These are phyloP conservation scores for Nemania diffusa DNA, from an alignment of 2,329 filamentous ascomycete species.

Conservation along the genomic window DNA sequence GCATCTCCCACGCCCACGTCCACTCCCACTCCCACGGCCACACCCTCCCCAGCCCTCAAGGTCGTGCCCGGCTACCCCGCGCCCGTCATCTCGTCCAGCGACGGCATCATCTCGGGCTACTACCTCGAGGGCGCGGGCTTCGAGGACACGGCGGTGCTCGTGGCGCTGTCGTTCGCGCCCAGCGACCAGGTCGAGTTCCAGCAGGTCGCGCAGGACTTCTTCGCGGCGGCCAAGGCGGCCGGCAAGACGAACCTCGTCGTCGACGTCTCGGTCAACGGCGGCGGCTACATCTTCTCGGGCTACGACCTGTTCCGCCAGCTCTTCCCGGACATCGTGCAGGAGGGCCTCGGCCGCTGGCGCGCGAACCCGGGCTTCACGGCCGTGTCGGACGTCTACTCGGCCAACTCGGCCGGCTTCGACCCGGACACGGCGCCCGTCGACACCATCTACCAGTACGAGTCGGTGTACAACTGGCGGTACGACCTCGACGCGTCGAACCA, in stretches of 20 bases:
- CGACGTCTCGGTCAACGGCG: slow-evolving; percentile 65
- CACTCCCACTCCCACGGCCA: slow-evolving; percentile 27
- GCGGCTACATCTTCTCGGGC: slow-evolving; percentile 63
- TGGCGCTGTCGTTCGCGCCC: slow-evolving; percentile 47
- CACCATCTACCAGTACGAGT: slow-evolving; percentile 58
- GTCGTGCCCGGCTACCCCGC: slow-evolving; percentile 45
- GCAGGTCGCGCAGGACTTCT: slow-evolving; percentile 48
- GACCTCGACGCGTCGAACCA: slow-evolving; percentile 60
- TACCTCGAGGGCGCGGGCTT: slow-evolving; percentile 48
- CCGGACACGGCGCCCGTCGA: slow-evolving; percentile 42
- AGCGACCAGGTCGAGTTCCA: slow-evolving; percentile 48
- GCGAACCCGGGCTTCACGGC: slow-evolving; percentile 54
- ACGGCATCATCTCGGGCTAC: slow-evolving; percentile 49
- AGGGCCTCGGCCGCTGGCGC: slow-evolving; percentile 55
- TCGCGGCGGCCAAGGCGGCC: slow-evolving; percentile 52
- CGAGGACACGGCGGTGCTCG: slow-evolving; percentile 49
- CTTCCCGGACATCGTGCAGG: slow-evolving; percentile 60
- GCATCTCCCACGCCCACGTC: slow-evolving; percentile 16
- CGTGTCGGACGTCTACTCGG: slow-evolving; percentile 45
- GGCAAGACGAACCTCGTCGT: slow-evolving; percentile 67
- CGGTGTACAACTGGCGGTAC: slow-evolving; percentile 61
- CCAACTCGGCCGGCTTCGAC: slow-evolving; percentile 45
- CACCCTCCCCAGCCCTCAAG: slow-evolving; percentile 24
- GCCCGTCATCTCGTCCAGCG: slow-evolving; percentile 47
- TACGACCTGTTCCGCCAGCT: slow-evolving; percentile 66